These are phyloP conservation scores for Xylogone sp. DNA, from an alignment of 2,329 filamentous ascomycete species.

Conservation along the genomic window DNA sequence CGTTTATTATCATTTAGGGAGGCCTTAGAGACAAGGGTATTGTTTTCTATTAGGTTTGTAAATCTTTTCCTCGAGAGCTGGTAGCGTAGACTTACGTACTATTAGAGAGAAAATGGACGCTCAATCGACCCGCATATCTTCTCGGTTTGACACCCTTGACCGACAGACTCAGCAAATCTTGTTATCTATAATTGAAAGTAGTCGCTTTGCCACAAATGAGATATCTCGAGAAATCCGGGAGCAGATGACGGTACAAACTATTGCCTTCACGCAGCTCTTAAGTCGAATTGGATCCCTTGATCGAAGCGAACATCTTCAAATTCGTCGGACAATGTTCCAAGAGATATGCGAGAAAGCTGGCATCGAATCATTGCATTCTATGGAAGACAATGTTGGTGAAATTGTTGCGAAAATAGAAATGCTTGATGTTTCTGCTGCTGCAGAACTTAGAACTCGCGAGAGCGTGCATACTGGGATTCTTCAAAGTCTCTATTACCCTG, in stretches of 20 bases:
- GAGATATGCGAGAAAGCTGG: not conserved
- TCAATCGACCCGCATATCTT: not conserved
- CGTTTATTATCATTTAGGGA: not conserved
- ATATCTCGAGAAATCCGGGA: not conserved
- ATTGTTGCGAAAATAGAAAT: not conserved
- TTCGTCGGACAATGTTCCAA: not conserved
- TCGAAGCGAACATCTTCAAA: not conserved
- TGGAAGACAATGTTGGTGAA: not conserved
- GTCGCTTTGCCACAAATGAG: not conserved
- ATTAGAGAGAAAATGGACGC: not conserved
- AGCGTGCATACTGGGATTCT: not conserved
- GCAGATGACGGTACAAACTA: not conserved
- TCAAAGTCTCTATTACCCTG: not conserved
- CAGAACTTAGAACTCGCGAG: not conserved
- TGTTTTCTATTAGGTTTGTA: slow-evolving; percentile 6
- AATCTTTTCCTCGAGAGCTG: not conserved
- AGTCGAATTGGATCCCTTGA: not conserved
- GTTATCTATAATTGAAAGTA: not conserved
- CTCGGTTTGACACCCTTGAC: not conserved
- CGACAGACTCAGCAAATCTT: not conserved
- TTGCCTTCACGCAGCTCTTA: not conserved
- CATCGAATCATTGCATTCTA: not conserved
- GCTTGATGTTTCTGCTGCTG: not conserved
- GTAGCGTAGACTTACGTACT: not conserved
- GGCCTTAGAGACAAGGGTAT: not conserved